Percentiles rank a stretch among this genome's conserved stretches.
Conservation (phyloP, 2,329 filamentous ascomycete genomes). For the Emydomyces testavorans region DNA sequence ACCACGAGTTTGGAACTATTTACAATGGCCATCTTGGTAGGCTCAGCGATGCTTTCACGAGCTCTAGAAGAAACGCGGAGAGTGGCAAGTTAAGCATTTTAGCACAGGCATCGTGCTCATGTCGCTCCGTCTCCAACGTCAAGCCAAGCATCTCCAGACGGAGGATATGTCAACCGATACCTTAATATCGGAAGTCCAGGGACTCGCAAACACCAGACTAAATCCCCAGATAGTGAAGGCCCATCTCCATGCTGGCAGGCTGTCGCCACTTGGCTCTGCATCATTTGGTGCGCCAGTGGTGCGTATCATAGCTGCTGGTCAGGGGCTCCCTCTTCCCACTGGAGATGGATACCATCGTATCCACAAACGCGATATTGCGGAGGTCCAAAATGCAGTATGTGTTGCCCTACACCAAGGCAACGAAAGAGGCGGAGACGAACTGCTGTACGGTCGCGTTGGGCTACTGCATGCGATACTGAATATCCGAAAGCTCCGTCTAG, state of each 20-base stretch:
- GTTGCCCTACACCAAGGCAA: slow-evolving; percentile 24
- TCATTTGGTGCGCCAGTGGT: slow-evolving; percentile 23
- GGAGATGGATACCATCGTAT: slow-evolving; percentile 16
- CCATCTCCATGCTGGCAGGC: slow-evolving; percentile 13
- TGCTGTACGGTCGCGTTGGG: slow-evolving; percentile 31
- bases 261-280: slow-evolving; percentile 28
- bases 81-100: not conserved
- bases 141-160: slow-evolving; percentile 22
- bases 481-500: slow-evolving; percentile 22
- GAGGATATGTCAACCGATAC: slow-evolving; percentile 1
- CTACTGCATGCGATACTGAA: slow-evolving; percentile 30
- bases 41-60: not conserved
- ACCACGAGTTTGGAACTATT: slow-evolving; percentile 21
- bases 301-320: slow-evolving; percentile 21
- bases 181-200: slow-evolving; percentile 20
- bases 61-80: not conserved
- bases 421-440: slow-evolving; percentile 29
- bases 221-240: slow-evolving; percentile 16
- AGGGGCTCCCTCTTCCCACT: slow-evolving; percentile 5
- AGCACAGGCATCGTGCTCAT: slow-evolving; percentile 28
- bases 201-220: slow-evolving; percentile 22
- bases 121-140: slow-evolving; percentile 31
- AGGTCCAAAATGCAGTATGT: slow-evolving; percentile 23
- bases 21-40: slow-evolving; percentile 28
- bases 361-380: slow-evolving; percentile 22